Percentiles rank a stretch among this genome's conserved stretches.
Evolutionary conservation across 139 green algal genomes (phyloP).

Genomic region (Coelastrella sp.): DNA sequence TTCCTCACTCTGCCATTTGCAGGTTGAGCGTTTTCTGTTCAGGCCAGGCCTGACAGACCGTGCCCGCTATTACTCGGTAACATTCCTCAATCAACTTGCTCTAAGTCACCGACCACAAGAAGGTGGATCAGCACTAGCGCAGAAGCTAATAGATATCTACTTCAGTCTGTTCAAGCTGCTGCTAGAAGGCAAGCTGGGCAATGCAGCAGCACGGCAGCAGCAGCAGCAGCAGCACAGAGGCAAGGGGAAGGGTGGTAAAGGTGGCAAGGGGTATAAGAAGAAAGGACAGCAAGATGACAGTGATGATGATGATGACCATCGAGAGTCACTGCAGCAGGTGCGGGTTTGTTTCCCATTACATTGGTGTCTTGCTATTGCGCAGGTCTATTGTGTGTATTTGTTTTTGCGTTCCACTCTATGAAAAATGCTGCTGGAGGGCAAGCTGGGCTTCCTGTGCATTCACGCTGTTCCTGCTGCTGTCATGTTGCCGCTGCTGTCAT

Average conservation of each 20-base stretch:
- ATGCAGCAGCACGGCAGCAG: constrained; percentile 54
- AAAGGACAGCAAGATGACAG: background rate
- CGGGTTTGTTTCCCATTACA: background rate
- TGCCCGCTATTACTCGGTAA: constrained; percentile 88
- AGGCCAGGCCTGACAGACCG: constrained; percentile 77
- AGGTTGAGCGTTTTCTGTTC: constrained; percentile 91
- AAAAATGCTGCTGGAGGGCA: too few species aligned
- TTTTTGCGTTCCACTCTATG: too few species aligned
- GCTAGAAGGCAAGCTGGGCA: constrained; percentile 80
- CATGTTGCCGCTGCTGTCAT: background rate
- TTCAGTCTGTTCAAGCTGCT: constrained; percentile 92
- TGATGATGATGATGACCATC: background rate
- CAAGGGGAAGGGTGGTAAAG: background rate
- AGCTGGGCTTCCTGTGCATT: too few species aligned
- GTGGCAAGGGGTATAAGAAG: background rate
- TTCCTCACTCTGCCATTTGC: background rate
- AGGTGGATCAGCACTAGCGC: constrained; percentile 76
- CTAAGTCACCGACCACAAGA: constrained; percentile 72
- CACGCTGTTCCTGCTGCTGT: too few species aligned
- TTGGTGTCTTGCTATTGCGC: background rate
- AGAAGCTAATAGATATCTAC: constrained; percentile 91
- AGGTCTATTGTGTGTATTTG: background rate
- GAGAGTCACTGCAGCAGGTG: constrained; percentile 10
- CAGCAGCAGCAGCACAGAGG: constrained; percentile 24
- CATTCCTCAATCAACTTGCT: constrained; percentile 95